Conservation (phyloP, 805 yeast species). For the Yamadazyma takamatsuzukensis region DNA sequence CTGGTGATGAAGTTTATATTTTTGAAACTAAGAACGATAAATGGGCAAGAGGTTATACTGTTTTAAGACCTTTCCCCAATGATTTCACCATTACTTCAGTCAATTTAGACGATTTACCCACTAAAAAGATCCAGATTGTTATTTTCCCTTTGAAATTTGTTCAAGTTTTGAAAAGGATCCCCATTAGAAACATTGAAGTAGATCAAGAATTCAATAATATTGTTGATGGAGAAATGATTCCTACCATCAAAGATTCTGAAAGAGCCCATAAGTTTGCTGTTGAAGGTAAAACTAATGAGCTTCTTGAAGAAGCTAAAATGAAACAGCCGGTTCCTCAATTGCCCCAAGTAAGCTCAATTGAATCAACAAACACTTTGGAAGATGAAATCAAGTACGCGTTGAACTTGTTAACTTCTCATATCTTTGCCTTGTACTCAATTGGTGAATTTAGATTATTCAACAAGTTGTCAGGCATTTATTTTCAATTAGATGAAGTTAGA, state of each 20-base stretch:
- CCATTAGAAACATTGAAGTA: conserved; percentile 26
- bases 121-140: conserved; percentile 47
- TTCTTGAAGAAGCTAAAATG: conserved; percentile 16
- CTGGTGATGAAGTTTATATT: conserved; percentile 75
- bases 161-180: conserved; percentile 40
- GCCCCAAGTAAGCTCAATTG: conserved; percentile 46
- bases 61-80: conserved; percentile 65
- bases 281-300: conserved; percentile 13
- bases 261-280: conserved; percentile 19
- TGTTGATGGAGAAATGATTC: conserved; percentile 19
- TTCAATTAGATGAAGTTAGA: conserved; percentile 56
- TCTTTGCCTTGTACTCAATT: conserved; percentile 66
- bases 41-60: conserved; percentile 80
- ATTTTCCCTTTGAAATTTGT: conserved; percentile 61
- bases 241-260: conserved; percentile 32
- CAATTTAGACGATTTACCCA: conserved; percentile 62
- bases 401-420: conserved; percentile 56
- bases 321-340: conserved; percentile 42
- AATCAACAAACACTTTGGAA: conserved; percentile 29
- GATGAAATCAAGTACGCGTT: conserved; percentile 59
- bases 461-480: conserved; percentile 51
- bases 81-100: conserved; percentile 62
- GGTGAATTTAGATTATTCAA: conserved; percentile 65
- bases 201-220: conserved; percentile 28
- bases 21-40: conserved; percentile 58